Conservation (phyloP, 257 asterid species). For the Anisodus tanguticus region DNA sequence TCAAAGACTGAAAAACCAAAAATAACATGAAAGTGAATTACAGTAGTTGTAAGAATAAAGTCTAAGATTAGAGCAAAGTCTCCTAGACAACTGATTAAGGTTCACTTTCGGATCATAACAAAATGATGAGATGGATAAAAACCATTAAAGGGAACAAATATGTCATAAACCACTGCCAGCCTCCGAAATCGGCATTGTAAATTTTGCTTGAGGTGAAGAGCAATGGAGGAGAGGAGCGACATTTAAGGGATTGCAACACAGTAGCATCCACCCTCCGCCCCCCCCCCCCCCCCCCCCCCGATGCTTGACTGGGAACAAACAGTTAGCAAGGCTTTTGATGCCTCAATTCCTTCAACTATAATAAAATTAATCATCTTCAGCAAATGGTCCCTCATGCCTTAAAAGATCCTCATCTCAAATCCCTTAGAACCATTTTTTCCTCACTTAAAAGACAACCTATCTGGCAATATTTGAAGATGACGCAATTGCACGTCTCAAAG, state of each 20-base stretch:
- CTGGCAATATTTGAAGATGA: not conserved
- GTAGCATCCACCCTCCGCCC: too few species aligned
- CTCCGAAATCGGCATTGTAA: not conserved
- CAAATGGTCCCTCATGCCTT: not conserved
- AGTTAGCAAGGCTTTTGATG: not conserved
- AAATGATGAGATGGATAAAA: not conserved
- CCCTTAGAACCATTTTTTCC: not conserved
- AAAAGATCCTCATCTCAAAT: not conserved
- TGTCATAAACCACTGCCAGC: not conserved
- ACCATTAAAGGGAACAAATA: not conserved
- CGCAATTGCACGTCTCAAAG: too few species aligned
- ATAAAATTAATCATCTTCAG: not conserved
- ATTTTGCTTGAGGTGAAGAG: not conserved
- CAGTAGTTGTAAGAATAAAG: not conserved
- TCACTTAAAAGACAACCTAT: not conserved
- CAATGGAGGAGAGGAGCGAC: not conserved
- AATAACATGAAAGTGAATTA: not conserved
- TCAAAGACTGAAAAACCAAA: not conserved
- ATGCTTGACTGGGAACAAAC: not conserved
- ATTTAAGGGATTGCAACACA: too few species aligned
- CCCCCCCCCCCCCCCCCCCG: not conserved
- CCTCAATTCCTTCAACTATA: not conserved
- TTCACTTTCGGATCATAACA: not conserved
- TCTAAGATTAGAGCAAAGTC: not conserved
- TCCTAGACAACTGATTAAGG: not conserved